Evolutionary conservation across 768 basidiomycete species (phyloP), one percentile per base, ranked within the genome.

Genomic region (Peribolospora kevripleyi): DNA sequence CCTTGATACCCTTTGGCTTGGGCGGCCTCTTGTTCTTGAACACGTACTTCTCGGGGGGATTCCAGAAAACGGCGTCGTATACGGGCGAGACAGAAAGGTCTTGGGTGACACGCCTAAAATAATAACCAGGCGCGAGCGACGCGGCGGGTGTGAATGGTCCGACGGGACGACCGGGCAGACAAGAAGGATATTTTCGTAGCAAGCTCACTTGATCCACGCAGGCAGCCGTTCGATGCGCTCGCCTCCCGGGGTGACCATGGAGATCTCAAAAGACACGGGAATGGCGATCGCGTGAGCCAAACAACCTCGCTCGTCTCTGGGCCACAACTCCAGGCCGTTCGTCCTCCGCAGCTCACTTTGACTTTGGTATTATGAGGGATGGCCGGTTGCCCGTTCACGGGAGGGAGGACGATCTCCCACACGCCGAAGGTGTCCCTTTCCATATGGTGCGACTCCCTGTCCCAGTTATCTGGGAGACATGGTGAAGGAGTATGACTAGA

Each of bases 1-100:
- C 88, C 59, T 80, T 79, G 48, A 79, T 65, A 42, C 79, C 73
- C 13, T 70, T 69, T 9, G 81, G 80, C 56, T 78, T 76, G 0
- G 75, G 72, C 8, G 84, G 85, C 7, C 76, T 73, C 48, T 74
- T 57, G 65, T 95, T 73, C 66, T 86, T 91, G 71, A 91, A 91
- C 39, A 72, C 70, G 71, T 95, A 93, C 37, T 73, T 69, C 46
- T 70, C 63, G 14, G 85, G 80, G 1, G 93, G 93, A 66, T 97
- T 95, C 93, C 93, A 98, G 69, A 98, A 93, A n/a, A 85, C 79
- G 14, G 86, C 84, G 58, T 98, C 93, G 67, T 91, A 98, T 5
- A 84, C 75, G 10, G 87, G 84, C 13, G 93, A 97, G 47, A 85
- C 77, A 50, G 69, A 66, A 55, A 97, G 70, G 65, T 98, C 87